Conservation (phyloP, 129 eudicot genomes). For the Flaveria bidentis region DNA sequence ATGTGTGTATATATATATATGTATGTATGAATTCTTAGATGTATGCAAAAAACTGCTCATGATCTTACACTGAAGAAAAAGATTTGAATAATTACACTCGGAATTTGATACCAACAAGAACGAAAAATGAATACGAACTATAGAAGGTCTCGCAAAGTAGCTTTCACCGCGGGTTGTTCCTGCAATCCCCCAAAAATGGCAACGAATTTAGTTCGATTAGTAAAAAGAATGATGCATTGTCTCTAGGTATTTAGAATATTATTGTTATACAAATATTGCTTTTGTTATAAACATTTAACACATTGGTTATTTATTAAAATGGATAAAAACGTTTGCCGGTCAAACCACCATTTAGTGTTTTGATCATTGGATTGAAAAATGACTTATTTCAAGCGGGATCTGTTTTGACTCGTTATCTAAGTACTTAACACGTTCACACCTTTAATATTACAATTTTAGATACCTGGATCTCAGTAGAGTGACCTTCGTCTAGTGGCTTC, state of each 20-base stretch:
- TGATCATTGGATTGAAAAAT: neutral
- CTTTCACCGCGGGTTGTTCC: constrained; percentile 38
- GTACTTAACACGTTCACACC: constrained; percentile 29
- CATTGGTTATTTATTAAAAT: neutral
- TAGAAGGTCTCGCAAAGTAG: constrained; percentile 60
- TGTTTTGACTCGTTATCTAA: constrained; percentile 41
- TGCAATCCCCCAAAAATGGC: constrained; percentile 27
- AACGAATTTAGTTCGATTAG: neutral
- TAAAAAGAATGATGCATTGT: neutral
- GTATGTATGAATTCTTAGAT: neutral
- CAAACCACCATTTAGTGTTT: neutral
- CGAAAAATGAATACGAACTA: constrained; percentile 23
- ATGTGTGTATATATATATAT: neutral
- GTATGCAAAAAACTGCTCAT: neutral
- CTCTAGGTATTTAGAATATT: neutral
- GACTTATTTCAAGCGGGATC: neutral
- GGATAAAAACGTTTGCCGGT: neutral
- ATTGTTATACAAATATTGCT: neutral
- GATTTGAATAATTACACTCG: constrained; percentile 20
- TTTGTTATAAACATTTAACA: neutral
- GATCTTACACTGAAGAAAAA: neutral
- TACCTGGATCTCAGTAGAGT: constrained; percentile 36
- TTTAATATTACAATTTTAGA: neutral
- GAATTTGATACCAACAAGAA: constrained; percentile 21
- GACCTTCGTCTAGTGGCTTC: constrained; percentile 48